Evolutionary conservation across 2,329 filamentous ascomycete genomes (phyloP).

Genomic region (Didymella pinodella): DNA sequence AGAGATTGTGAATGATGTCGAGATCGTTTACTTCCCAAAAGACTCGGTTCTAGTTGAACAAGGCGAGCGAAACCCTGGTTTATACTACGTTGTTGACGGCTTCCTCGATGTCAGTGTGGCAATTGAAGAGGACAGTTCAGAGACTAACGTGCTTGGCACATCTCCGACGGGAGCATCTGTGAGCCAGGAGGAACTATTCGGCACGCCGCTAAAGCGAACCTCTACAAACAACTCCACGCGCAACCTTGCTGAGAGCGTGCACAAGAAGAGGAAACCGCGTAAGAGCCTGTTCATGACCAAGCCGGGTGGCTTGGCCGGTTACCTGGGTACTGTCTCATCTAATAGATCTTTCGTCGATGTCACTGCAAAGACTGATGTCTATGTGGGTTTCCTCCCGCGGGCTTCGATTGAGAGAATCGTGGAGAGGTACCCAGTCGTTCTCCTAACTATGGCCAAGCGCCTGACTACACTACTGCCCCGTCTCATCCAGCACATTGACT

Average conservation of each 20-base stretch:
- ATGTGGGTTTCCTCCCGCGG: conserved; percentile 91
- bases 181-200: conserved; percentile 49
- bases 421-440: conserved; percentile 87
- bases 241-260: conserved; percentile 39
- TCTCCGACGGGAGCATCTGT: conserved; percentile 45
- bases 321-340: conserved; percentile 91
- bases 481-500: conserved; percentile 94
- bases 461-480: conserved; percentile 88
- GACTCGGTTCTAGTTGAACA: conserved; percentile 94
- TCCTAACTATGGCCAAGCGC: conserved; percentile 95
- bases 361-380: conserved; percentile 96
- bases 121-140: conserved; percentile 65
- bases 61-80: conserved; percentile 91
- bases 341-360: conserved; percentile 97
- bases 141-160: conserved; percentile 56
- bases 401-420: conserved; percentile 88
- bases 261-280: conserved; percentile 62
- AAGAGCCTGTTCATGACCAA: conserved; percentile 89
- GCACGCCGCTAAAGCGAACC: conserved; percentile 36
- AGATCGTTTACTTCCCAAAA: conserved; percentile 97
- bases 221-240: conserved; percentile 37
- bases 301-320: conserved; percentile 91
- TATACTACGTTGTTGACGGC: conserved; percentile 98
- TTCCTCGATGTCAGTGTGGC: conserved; percentile 95
- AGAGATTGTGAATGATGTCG: conserved; percentile 89